Evolutionary conservation across 2,329 filamentous ascomycete genomes (phyloP).

Genomic region (Aaosphaeria pasadenensis): DNA sequence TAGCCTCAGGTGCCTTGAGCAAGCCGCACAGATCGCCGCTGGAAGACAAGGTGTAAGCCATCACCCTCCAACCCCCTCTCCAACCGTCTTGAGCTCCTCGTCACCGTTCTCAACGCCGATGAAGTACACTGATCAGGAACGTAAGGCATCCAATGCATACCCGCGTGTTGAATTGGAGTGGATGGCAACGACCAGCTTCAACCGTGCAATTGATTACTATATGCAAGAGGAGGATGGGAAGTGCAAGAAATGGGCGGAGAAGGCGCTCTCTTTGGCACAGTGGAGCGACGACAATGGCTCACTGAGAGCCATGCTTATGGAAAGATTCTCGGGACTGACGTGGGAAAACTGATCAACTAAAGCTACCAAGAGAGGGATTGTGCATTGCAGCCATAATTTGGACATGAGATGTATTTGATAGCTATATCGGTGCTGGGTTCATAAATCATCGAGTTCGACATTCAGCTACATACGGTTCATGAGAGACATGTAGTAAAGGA

Average conservation of each 20-base stretch:
- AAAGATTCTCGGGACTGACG: constrained; percentile 52
- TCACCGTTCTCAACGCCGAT: constrained; percentile 11
- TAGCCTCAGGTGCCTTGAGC: constrained; percentile 61
- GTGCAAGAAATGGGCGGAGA: constrained; percentile 61
- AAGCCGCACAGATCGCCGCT: constrained; percentile 48
- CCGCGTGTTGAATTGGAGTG: constrained; percentile 70
- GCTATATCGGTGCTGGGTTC: too few relatives aligned
- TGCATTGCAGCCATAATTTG: too few relatives aligned
- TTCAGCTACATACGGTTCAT: too few relatives aligned
- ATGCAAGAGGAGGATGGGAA: constrained; percentile 52
- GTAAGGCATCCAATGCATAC: constrained; percentile 49
- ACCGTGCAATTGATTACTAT: constrained; percentile 67
- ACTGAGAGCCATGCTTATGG: constrained; percentile 27
- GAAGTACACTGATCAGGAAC: constrained; percentile 17
- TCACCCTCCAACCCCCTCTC: neutral
- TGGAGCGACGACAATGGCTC: constrained; percentile 52
- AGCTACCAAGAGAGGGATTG: too few relatives aligned
- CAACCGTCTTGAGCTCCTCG: constrained; percentile 7
- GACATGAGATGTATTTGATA: too few relatives aligned
- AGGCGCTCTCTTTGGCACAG: constrained; percentile 61
- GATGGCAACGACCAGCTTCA: constrained; percentile 62
- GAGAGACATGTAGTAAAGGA: too few relatives aligned
- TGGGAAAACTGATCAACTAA: constrained; percentile 20
- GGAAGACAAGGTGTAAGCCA: constrained; percentile 24
- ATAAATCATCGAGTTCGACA: too few relatives aligned